Evolutionary conservation across 192 early-diverging fungal species (phyloP).

Genomic region (Lunasporangiospora selenospora): DNA sequence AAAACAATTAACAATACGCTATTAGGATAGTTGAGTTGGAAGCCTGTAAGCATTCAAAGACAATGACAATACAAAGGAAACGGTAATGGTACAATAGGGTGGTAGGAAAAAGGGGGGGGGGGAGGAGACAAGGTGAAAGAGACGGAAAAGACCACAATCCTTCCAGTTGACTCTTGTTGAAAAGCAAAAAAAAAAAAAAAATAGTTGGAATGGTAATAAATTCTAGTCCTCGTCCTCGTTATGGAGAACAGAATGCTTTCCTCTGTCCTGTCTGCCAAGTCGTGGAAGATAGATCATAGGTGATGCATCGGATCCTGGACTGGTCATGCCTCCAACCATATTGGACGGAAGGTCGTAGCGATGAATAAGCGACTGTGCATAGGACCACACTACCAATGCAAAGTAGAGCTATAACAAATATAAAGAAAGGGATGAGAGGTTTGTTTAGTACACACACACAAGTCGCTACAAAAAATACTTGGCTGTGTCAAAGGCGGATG

Average conservation of each 20-base stretch:
- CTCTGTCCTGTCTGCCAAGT: constrained; percentile 41
- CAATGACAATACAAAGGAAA: neutral
- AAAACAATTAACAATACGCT: too few species aligned
- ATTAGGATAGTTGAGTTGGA: too few species aligned
- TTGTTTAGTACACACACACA: neutral
- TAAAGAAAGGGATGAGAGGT: neutral
- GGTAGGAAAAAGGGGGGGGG: constrained; percentile 1
- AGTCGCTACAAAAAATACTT: constrained; percentile 32
- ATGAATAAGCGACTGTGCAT: constrained; percentile 39
- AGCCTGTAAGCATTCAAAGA: too few species aligned
- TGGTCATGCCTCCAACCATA: constrained; percentile 38
- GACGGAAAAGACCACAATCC: neutral
- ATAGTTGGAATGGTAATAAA: neutral
- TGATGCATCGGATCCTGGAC: constrained; percentile 37
- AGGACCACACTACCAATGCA: constrained; percentile 42
- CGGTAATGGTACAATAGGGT: neutral
- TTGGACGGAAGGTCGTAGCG: constrained; percentile 43
- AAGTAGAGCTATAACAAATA: constrained; percentile 25
- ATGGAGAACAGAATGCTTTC: constrained; percentile 36
- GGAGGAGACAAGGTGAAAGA: neutral
- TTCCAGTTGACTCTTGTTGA: too few species aligned
- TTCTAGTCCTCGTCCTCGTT: constrained; percentile 41
- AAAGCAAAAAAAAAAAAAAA: too few species aligned
- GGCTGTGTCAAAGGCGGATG: constrained; percentile 31
- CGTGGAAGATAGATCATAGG: constrained; percentile 43